Base-by-base conservation (phyloP, 2,329 filamentous ascomycete genomes). In the Penicillium capsulatum region DNA sequence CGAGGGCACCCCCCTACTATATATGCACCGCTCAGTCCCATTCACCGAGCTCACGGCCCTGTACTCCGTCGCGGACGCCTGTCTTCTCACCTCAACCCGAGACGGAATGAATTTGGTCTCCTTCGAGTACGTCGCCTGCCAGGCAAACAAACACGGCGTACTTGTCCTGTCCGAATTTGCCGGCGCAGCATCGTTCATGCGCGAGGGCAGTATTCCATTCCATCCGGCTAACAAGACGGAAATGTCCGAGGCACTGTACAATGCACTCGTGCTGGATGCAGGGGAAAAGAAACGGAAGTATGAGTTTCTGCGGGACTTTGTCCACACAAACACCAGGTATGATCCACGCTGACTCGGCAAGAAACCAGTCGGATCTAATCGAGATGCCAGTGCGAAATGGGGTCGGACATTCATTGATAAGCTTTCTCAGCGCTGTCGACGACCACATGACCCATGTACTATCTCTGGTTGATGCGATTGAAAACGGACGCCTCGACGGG, bases 51-150 rank as follows among this genome's bases (percentile, higher is more conserved):
- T 97, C 24, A 88, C 89, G n/a, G 88, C 89, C 0, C 75, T 97
- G 4, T 97, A 97, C 61, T 85, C 86, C 14, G 80, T 91, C 13
- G 88, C 86, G 2, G 90, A 95, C 59, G 84, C 86, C 34, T 94
- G 89, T 60, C 75, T 96, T 4, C 87, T 94, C 28, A 91, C 84
- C 3, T 95, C 86, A 0, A 94, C 85, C 4, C 83, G 91, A 30
- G 91, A 97, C 59, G 91, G 91, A 57, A 96, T 97, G 90, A 97
- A 97, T 64, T 77, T 97, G 10, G 91, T 97, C 14, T 91, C 88
- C 0, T 96, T 94, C 66, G 91, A 97, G 67, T 97, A 96, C 68
- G 92, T 96, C 45, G 90, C 90, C 11, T 90, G 86, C 15, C 91
- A 96, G 63, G 78, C 83, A 52, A 78, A 91, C 57, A 80, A 84